Evolutionary conservation across 768 basidiomycete genomes (phyloP), one percentile per base, ranked within the genome.

Genomic region (Leccinum obscurum): DNA sequence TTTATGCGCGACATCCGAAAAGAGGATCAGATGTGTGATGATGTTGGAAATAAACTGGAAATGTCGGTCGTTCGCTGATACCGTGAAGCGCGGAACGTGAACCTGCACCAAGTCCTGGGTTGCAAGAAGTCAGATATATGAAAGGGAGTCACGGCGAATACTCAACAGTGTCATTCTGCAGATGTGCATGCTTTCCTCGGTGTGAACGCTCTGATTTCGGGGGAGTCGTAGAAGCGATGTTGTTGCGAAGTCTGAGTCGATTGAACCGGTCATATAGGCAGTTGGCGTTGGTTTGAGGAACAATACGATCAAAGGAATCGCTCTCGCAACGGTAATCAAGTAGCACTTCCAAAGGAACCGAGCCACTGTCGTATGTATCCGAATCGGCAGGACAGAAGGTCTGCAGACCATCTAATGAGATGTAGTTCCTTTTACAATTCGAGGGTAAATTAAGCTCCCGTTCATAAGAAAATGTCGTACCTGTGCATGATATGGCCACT

Each of bases 211-310:
- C 71, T 41, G 77, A 75, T n/a, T 84, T 80, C 15, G 77, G 71
- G 11, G 69, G 72, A n/a, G 75, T 70, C 34, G 80, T 77, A 11
- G 85, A 83, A 34, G 87, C 85, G 32, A 88, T 75, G 62, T 84
- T 85, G 64, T 87, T 92, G 49, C 88, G 87, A 55, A 95, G 77
- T 37, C 95, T 87, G 9, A 97, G 81, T 46, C 89, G 88, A 75
- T 98, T 98, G 78, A 96, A 96, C 71, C 92, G 94, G 80, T 98
- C 95, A 70, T 95, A 93, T 52, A 87, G 89, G 62, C 96, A 85
- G 4, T 82, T 86, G 1, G 90, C 91, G 59, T 92, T 86, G 0
- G 95, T 93, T 72, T 93, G 91, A 3, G 93, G 90, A 6, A 98
- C 90, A 41, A 98, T 81, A 3, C 93, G 89, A 67, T 96, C 93